Evolutionary conservation across 2,329 filamentous ascomycete species (phyloP).

Genomic region (Xylariaceae sp.): DNA sequence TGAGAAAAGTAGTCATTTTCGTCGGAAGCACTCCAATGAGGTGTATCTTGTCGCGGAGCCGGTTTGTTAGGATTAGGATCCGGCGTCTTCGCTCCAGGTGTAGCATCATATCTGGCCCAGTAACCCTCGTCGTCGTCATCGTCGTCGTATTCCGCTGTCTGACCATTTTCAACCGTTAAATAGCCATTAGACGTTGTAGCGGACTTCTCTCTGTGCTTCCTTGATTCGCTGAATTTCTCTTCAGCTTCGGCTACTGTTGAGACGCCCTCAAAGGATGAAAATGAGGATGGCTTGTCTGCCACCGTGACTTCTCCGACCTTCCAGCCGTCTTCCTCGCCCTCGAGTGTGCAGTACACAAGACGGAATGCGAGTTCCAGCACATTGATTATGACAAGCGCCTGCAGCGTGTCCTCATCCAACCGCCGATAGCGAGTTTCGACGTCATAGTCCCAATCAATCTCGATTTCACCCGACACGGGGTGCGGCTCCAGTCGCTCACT

Average conservation of each 20-base stretch:
- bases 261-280: slow-evolving; percentile 47
- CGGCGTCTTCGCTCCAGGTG: slow-evolving; percentile 58
- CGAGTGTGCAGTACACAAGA: slow-evolving; percentile 64
- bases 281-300: slow-evolving; percentile 53
- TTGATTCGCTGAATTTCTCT: slow-evolving; percentile 42
- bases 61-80: slow-evolving; percentile 49
- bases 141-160: slow-evolving; percentile 43
- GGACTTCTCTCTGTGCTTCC: slow-evolving; percentile 23
- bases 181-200: slow-evolving; percentile 16
- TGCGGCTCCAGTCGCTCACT: slow-evolving; percentile 69
- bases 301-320: slow-evolving; percentile 64
- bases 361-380: slow-evolving; percentile 59
- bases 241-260: slow-evolving; percentile 57
- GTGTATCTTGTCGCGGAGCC: slow-evolving; percentile 48
- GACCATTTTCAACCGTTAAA: slow-evolving; percentile 6
- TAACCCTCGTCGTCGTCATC: slow-evolving; percentile 69
- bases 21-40: slow-evolving; percentile 35
- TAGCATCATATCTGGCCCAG: slow-evolving; percentile 73
- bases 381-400: slow-evolving; percentile 57
- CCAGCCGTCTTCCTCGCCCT: slow-evolving; percentile 63
- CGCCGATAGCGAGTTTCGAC: slow-evolving; percentile 58
- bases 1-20: slow-evolving; percentile 72
- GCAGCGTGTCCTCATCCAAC: slow-evolving; percentile 70
- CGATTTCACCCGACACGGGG: slow-evolving; percentile 72
- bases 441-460: slow-evolving; percentile 64